Percentiles rank a stretch among this genome's conserved stretches.
phyloP scores from a whole-genome alignment of 73 alveolate species.

The Paramecium octaurelia region DNA sequence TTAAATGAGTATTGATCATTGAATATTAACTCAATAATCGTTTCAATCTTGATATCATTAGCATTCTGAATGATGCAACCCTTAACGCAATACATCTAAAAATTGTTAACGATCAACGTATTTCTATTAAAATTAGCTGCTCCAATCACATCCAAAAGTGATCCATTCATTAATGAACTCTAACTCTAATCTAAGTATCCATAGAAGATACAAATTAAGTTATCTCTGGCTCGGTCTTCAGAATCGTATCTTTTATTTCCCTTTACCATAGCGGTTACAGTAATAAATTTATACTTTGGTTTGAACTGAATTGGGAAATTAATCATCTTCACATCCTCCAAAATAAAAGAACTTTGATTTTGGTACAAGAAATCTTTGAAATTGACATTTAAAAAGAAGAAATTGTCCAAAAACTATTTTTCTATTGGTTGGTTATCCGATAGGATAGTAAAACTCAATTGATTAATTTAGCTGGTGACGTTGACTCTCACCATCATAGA shows the following conservation, averaged over 20 bases:
- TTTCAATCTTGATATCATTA: not conserved
- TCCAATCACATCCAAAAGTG: not conserved
- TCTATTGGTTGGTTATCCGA: not conserved
- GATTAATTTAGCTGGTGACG: not conserved
- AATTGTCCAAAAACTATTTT: not conserved
- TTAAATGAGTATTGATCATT: slow-evolving; percentile 28
- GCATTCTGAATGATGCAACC: not conserved
- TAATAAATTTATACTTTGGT: slow-evolving; percentile 29
- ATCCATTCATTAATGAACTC: not conserved
- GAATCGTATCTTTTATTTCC: not conserved
- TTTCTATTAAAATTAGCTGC: not conserved
- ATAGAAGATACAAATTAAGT: not conserved
- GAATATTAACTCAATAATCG: not conserved
- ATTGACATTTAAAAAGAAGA: not conserved
- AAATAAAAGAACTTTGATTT: not conserved
- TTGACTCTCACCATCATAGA: not conserved
- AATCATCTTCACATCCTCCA: not conserved
- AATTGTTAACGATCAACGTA: not conserved
- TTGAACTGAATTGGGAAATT: not conserved
- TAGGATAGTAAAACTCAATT: not conserved
- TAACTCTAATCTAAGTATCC: not conserved
- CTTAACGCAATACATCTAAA: slow-evolving; percentile 15
- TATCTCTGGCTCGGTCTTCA: not conserved
- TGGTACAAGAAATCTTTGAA: not conserved
- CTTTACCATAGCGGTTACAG: slow-evolving; percentile 24